Percentiles rank a stretch among this genome's conserved stretches.
phyloP scores from a whole-genome alignment of 495 filamentous ascomycete species.

The Haplographium delicatum region DNA sequence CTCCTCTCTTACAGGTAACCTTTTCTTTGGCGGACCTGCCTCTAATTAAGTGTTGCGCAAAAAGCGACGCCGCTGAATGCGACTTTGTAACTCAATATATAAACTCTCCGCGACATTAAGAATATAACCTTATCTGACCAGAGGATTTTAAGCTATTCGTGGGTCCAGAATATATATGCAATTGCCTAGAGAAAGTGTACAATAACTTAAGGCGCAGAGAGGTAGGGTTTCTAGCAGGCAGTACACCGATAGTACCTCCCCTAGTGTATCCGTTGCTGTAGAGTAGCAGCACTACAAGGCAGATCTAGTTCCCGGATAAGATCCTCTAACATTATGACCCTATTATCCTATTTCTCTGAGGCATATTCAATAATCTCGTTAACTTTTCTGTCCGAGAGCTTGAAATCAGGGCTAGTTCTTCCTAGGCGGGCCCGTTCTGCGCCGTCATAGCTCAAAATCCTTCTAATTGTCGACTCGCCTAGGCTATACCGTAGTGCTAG shows the following conservation, averaged over 20 bases:
- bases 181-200: neutral
- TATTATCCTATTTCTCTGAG: neutral
- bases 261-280: neutral
- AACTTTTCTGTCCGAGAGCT: neutral
- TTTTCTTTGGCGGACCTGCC: neutral
- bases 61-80: too few species aligned
- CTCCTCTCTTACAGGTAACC: neutral
- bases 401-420: neutral
- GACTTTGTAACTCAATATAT: too few species aligned
- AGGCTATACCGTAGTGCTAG: neutral
- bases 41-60: too few species aligned
- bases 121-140: conserved; percentile 7
- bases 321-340: neutral
- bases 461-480: neutral
- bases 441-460: neutral
- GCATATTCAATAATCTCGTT: neutral
- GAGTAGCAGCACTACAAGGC: neutral
- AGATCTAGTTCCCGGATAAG: neutral
- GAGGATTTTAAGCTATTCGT: conserved; percentile 2
- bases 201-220: neutral
- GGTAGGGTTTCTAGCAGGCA: conserved; percentile 4
- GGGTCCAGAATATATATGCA: conserved; percentile 4
- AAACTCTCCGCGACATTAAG: too few species aligned
- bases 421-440: neutral
- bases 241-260: neutral